phyloP scores from a whole-genome alignment of 495 filamentous ascomycete species.

The Penicillium turbatum region DNA sequence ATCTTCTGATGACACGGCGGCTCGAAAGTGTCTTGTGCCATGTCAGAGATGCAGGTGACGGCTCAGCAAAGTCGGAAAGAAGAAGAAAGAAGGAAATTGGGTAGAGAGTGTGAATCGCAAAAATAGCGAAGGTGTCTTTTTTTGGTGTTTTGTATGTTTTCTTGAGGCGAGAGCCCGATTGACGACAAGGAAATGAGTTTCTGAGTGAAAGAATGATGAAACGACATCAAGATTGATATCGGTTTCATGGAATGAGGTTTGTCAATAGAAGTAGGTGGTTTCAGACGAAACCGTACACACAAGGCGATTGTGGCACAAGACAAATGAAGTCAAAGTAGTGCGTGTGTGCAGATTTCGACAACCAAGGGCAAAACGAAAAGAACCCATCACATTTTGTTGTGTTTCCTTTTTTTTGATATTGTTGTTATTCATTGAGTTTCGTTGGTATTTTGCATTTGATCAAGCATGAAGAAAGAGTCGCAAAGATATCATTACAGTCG shows the following conservation, averaged over 20 bases:
- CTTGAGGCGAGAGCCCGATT: neutral
- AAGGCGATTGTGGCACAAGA: neutral
- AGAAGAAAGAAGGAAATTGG: slow-evolving; percentile 13
- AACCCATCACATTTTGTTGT: slow-evolving; percentile 28
- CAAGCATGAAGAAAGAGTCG: neutral
- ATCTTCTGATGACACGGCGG: neutral
- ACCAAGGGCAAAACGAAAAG: slow-evolving; percentile 12
- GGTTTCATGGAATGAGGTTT: slow-evolving; percentile 4
- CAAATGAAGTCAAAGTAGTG: slow-evolving; percentile 2
- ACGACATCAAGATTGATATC: slow-evolving; percentile 4
- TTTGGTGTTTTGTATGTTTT: slow-evolving; percentile 18
- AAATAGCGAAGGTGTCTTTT: slow-evolving; percentile 15
- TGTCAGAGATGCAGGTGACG: neutral
- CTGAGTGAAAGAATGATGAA: slow-evolving; percentile 16
- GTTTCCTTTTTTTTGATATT: slow-evolving; percentile 15
- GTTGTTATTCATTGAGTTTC: slow-evolving; percentile 7
- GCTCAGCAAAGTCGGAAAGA: slow-evolving; percentile 14
- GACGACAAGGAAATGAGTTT: slow-evolving; percentile 18
- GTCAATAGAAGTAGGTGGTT: slow-evolving; percentile 10
- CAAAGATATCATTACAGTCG: slow-evolving; percentile 36
- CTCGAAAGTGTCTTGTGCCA: neutral
- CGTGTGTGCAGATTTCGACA: slow-evolving; percentile 1
- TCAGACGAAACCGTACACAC: neutral
- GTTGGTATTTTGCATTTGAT: slow-evolving; percentile 1
- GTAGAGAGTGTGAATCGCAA: slow-evolving; percentile 22